Percentiles rank a stretch among this genome's conserved stretches.
These are phyloP conservation scores for Ustilago crameri DNA, from an alignment of 1,284 basidiomycete genomes.

Conservation along the genomic window DNA sequence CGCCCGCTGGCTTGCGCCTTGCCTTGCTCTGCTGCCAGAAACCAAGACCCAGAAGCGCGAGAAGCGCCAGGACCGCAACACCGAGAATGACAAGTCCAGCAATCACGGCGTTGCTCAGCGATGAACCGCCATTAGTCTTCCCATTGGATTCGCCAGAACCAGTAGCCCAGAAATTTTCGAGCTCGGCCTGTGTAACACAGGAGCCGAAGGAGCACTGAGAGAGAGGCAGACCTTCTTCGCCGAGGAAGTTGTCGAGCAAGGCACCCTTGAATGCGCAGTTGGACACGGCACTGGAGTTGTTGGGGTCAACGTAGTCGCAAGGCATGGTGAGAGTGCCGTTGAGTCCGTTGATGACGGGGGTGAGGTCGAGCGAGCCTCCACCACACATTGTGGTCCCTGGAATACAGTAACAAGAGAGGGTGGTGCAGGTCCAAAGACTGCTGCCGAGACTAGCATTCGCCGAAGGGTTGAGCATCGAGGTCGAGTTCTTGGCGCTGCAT, in stretches of 20 bases:
- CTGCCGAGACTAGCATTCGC: conserved; percentile 29
- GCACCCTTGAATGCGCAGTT: conserved; percentile 48
- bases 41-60: conserved; percentile 32
- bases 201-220: conserved; percentile 45
- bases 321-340: conserved; percentile 54
- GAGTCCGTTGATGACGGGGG: conserved; percentile 50
- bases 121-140: conserved; percentile 2
- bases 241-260: conserved; percentile 51
- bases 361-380: conserved; percentile 38
- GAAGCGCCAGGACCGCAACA: conserved; percentile 34
- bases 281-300: conserved; percentile 26
- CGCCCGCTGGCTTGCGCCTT: conserved; percentile 17
- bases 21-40: conserved; percentile 38
- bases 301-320: conserved; percentile 57
- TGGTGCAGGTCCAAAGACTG: conserved; percentile 46
- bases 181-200: conserved; percentile 49
- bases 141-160: conserved; percentile 18
- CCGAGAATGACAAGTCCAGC: conserved; percentile 54
- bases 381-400: conserved; percentile 53
- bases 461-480: conserved; percentile 20
- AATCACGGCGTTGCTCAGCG: conserved; percentile 49
- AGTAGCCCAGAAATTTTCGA: conserved; percentile 39
- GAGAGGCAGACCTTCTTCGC: conserved; percentile 48
- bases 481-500: conserved; percentile 47
- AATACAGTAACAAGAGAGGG: conserved; percentile 57